Evolutionary conservation across 352 stramenopile genomes (phyloP), one percentile per base, ranked within the genome.

Genomic region (Phytophthora pluvialis): DNA sequence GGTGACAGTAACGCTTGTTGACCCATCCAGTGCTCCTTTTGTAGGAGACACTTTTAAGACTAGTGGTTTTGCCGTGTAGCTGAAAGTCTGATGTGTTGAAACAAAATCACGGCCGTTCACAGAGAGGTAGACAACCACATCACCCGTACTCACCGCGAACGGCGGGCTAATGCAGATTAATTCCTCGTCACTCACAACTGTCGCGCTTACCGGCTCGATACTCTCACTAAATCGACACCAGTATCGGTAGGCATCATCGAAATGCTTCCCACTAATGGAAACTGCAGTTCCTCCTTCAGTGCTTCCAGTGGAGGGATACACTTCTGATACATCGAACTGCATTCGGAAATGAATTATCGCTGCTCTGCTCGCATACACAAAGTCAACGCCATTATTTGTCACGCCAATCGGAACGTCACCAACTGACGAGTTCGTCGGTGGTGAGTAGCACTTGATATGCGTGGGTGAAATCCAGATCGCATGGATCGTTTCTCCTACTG

Each of bases 41-140:
- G 73, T 69, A 3, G 89, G 89, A 12, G 63, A 78, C 36, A 92
- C 42, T 9, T 51, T 73, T 0, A 67, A 32, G 0, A 97, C 67
- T 36, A 75, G 64, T 13, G 84, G 70, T 3, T 73, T 64, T 5
- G 31, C 4, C 3, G n/a, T 45, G 39, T 93, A 96, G 5, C 43
- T 74, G 43, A 94, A 97, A 16, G 35, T 53, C 1, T 79, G 72
- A 9, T 63, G 25, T 0, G 76, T 81, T 15, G 78, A 60, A 2
- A 81, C 42, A 39, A 95, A 97, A 43, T 95, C 76, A 21, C 80
- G 75, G 5, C 77, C 78, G 45, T 97, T 96, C 4, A 92, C 67
- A 0, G 88, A 94, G 12, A 96, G 47, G 32, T 70, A 75, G 21
- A 94, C 25, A 1, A 28, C 49, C 7, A 84, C 64, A 13, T 51